phyloP scores from a whole-genome alignment of 805 yeast species.

The Candida golubevii region DNA sequence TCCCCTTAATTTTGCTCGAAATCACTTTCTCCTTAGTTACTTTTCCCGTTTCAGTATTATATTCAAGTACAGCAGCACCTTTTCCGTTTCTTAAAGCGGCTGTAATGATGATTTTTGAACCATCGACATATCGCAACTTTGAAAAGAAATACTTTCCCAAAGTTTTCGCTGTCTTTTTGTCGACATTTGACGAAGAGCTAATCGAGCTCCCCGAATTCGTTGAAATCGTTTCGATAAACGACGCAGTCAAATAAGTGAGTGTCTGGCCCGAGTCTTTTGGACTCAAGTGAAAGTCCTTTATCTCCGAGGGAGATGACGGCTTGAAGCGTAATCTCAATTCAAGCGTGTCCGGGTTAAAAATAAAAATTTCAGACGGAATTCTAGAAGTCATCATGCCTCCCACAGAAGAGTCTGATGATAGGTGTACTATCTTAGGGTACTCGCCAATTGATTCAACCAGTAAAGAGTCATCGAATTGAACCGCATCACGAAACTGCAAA shows the following conservation, averaged over 20 bases:
- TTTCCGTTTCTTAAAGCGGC: slow-evolving; percentile 29
- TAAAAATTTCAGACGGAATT: slow-evolving; percentile 57
- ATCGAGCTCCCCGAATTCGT: slow-evolving; percentile 41
- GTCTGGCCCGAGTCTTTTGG: slow-evolving; percentile 55
- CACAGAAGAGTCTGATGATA: slow-evolving; percentile 55
- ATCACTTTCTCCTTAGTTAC: slow-evolving; percentile 40
- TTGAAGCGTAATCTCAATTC: slow-evolving; percentile 51
- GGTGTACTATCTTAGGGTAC: slow-evolving; percentile 58
- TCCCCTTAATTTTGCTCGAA: slow-evolving; percentile 48
- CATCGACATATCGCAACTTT: slow-evolving; percentile 40
- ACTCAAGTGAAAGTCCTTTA: slow-evolving; percentile 62
- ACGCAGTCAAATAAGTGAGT: slow-evolving; percentile 57
- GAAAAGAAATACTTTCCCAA: slow-evolving; percentile 31
- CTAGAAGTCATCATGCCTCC: slow-evolving; percentile 70
- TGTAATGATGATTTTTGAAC: slow-evolving; percentile 29
- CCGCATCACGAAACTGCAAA: slow-evolving; percentile 54
- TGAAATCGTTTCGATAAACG: slow-evolving; percentile 49
- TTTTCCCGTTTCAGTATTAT: slow-evolving; percentile 38
- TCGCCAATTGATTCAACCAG: slow-evolving; percentile 37
- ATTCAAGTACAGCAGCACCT: slow-evolving; percentile 42
- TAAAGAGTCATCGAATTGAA: slow-evolving; percentile 51
- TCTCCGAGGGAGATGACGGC: slow-evolving; percentile 47
- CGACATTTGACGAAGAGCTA: slow-evolving; percentile 22
- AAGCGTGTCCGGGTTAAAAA: slow-evolving; percentile 54
- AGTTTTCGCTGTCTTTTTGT: slow-evolving; percentile 16